Percentiles rank a stretch among this genome's conserved stretches.
phyloP scores from a whole-genome alignment of 2,329 filamentous ascomycete genomes.

The Claviceps digitariae region DNA sequence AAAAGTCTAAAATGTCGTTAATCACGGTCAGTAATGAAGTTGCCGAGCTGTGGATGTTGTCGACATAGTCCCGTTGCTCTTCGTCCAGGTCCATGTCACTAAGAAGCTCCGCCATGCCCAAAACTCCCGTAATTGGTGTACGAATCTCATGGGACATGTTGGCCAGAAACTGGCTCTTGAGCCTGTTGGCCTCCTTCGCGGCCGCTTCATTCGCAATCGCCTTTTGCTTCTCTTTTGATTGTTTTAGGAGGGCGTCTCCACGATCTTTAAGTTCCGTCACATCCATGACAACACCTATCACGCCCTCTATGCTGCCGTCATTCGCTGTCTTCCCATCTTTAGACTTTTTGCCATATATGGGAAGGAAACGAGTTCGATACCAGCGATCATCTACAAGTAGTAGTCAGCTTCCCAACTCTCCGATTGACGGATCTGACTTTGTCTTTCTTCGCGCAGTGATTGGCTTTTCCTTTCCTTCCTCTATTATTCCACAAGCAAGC shows the following conservation, averaged over 20 bases:
- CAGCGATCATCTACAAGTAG: slow-evolving; percentile 39
- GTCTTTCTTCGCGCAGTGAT: background rate
- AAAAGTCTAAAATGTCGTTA: slow-evolving; percentile 84
- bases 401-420: background rate
- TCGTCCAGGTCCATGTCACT: slow-evolving; percentile 52
- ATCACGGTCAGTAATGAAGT: slow-evolving; percentile 77
- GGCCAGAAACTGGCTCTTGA: slow-evolving; percentile 69
- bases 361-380: slow-evolving; percentile 59
- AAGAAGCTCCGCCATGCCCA: slow-evolving; percentile 66
- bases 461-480: background rate
- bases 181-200: slow-evolving; percentile 64
- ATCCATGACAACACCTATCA: slow-evolving; percentile 69
- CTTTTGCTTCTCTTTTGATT: slow-evolving; percentile 55
- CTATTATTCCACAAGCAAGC: background rate
- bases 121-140: slow-evolving; percentile 66
- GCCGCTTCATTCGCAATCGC: slow-evolving; percentile 63
- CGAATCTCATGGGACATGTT: slow-evolving; percentile 76
- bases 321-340: slow-evolving; percentile 32
- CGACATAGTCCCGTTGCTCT: slow-evolving; percentile 62
- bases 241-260: slow-evolving; percentile 47
- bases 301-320: slow-evolving; percentile 48
- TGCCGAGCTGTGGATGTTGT: slow-evolving; percentile 66
- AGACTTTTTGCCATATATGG: slow-evolving; percentile 44
- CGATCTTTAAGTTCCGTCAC: slow-evolving; percentile 58
- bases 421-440: too few species aligned